These are phyloP conservation scores for Iris macrosiphon DNA, from an alignment of 106 monocot species.

Conservation along the genomic window DNA sequence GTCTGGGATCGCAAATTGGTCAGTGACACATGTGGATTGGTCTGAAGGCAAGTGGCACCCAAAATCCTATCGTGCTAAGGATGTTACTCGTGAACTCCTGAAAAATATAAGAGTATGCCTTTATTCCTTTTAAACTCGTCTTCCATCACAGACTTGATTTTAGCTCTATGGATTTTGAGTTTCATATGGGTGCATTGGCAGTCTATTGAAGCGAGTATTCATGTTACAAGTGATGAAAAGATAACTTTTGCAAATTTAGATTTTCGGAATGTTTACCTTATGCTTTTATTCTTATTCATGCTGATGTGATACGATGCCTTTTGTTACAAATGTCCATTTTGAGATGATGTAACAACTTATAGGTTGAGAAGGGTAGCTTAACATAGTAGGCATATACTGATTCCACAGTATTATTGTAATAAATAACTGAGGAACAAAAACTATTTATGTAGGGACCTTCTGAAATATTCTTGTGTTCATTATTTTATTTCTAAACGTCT, in stretches of 20 bases:
- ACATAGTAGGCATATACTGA: too few relatives aligned
- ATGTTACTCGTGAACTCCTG: constrained; percentile 75
- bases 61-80: constrained; percentile 62
- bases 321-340: too few relatives aligned
- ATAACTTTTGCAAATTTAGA: constrained; percentile 22
- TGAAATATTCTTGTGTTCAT: too few relatives aligned
- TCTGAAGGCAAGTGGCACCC: constrained; percentile 99
- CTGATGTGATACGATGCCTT: too few relatives aligned
- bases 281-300: neutral
- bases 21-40: constrained; percentile 96
- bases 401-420: too few relatives aligned
- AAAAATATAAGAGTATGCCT: constrained; percentile 74
- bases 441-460: too few relatives aligned
- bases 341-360: too few relatives aligned
- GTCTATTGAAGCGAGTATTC: constrained; percentile 71
- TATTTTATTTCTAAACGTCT: too few relatives aligned
- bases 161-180: too few relatives aligned
- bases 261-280: neutral
- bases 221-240: constrained; percentile 81
- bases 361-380: too few relatives aligned
- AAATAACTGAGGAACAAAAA: too few relatives aligned
- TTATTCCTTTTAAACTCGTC: constrained; percentile 1
- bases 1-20: constrained; percentile 95
- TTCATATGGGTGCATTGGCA: constrained; percentile 28
- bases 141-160: too few relatives aligned